These are phyloP conservation scores for Phlebiopsis flavidoalba DNA, from an alignment of 768 basidiomycete species.

Conservation along the genomic window DNA sequence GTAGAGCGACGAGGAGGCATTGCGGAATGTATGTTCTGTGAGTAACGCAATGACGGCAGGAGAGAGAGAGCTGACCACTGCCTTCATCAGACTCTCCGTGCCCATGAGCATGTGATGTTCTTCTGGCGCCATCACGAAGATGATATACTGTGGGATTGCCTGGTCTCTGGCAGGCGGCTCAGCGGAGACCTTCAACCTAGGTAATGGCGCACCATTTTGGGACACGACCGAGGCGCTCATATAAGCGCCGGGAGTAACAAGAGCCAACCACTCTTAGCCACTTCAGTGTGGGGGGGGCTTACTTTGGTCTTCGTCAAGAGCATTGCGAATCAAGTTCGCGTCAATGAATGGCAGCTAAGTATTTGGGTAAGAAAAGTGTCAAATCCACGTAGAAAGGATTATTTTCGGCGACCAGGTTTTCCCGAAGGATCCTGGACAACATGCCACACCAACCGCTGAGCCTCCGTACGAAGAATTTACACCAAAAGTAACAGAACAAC, in stretches of 20 bases:
- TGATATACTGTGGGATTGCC: constrained; percentile 11
- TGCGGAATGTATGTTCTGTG: background rate
- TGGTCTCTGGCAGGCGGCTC: constrained; percentile 4
- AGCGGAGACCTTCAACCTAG: background rate
- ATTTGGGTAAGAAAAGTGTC: no score
- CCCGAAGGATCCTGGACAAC: no score
- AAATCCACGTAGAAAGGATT: no score
- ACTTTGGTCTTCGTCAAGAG: no score
- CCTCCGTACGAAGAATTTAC: background rate
- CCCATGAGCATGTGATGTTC: constrained; percentile 2
- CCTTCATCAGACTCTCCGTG: constrained; percentile 9
- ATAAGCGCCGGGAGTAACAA: background rate
- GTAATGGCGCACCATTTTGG: background rate
- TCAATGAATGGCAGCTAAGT: no score
- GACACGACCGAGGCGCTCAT: background rate
- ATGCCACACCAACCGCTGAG: background rate
- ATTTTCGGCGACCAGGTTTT: no score
- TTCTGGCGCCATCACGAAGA: constrained; percentile 13
- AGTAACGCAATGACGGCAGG: background rate
- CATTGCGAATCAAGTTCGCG: no score
- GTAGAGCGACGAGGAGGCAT: constrained; percentile 9
- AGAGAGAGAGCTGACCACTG: constrained; percentile 11
- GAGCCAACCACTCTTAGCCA: no score
- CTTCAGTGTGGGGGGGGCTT: no score
- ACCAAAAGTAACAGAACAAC: background rate